Base-by-base conservation (phyloP, 805 yeast species). In the Kluyveromyces starmeri region DNA sequence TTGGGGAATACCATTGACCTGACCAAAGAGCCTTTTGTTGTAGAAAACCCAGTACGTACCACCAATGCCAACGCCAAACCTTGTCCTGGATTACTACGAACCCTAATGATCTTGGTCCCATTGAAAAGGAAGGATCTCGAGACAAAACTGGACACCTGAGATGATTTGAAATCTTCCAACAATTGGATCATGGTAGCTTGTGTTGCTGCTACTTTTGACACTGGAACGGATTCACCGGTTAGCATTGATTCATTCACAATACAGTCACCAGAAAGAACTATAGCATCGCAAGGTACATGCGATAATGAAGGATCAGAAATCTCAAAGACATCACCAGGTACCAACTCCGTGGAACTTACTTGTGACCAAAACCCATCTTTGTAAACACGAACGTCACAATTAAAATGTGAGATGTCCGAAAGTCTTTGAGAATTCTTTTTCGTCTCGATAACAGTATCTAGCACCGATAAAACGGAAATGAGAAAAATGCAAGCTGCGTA, bases 181-280 rank as follows among this genome's bases (percentile, higher is more conserved):
- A 83, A 55, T 14, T 64, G 63, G n/a, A 59, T 59, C 25, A 85
- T 70, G 0, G 78, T 67, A 7, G 78, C 86, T 11, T 70, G 67
- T 1, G 68, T 61, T 2, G 92, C 84, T 2, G 83, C 70, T 8
- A 66, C 42, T 55, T 92, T 92, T 0, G 96, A 74, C 2, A 92
- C 95, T 0, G 99, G 98, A 1, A 92, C 96, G 34, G 96, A 85
- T 56, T 92, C 99, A 25, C 99, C 99, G 0, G 99, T 92, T 14
- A 92, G 68, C 95, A 92, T 92, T 5, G 96, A 83, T 54, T 92
- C 99, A 56, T 92, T 92, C n/a, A 92, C 82, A 36, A 92, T 86
- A 53, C 95, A 83, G 53, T 88, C 97, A 34, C 99, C 98, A 21
- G 86, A 74, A 13, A 89, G 61, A 32, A 92, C 64, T 9, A 92